Percentiles rank a stretch among this genome's conserved stretches.
Conservation (phyloP, 805 yeast species). For the Metahyphopichia silvanorum region DNA sequence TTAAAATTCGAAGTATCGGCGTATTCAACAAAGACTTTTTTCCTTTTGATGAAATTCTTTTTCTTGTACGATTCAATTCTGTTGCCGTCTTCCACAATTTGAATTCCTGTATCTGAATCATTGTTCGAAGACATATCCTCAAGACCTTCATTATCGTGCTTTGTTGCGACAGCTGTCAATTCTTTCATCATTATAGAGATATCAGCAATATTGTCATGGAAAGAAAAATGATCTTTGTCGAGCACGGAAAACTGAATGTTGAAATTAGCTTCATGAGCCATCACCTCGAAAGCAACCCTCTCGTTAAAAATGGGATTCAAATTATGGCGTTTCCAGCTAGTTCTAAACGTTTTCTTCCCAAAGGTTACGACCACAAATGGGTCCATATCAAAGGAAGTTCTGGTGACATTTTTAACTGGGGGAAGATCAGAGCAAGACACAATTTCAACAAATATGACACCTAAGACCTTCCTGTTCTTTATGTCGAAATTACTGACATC, state of each 20-base stretch:
- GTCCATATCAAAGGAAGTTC: conserved; percentile 90
- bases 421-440: conserved; percentile 76
- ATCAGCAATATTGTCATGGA: conserved; percentile 77
- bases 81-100: conserved; percentile 23
- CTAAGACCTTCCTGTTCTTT: conserved; percentile 44
- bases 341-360: conserved; percentile 82
- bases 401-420: conserved; percentile 62
- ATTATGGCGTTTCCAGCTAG: conserved; percentile 80
- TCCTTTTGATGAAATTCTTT: conserved; percentile 25
- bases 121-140: conserved; percentile 4
- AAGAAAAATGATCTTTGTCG: conserved; percentile 82
- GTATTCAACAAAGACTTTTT: conserved; percentile 21
- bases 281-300: conserved; percentile 72
- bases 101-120: neutral
- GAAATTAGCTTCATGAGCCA: conserved; percentile 60
- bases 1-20: conserved; percentile 41
- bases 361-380: conserved; percentile 92
- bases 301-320: conserved; percentile 82
- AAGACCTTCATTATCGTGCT: neutral
- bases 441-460: conserved; percentile 76
- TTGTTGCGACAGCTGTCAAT: conserved; percentile 35
- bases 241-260: conserved; percentile 68
- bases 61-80: conserved; percentile 25
- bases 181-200: conserved; percentile 56
- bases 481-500: conserved; percentile 29